Evolutionary conservation across 352 stramenopile genomes (phyloP), one percentile per base, ranked within the genome.

Genomic region (Blastocystis sp.): DNA sequence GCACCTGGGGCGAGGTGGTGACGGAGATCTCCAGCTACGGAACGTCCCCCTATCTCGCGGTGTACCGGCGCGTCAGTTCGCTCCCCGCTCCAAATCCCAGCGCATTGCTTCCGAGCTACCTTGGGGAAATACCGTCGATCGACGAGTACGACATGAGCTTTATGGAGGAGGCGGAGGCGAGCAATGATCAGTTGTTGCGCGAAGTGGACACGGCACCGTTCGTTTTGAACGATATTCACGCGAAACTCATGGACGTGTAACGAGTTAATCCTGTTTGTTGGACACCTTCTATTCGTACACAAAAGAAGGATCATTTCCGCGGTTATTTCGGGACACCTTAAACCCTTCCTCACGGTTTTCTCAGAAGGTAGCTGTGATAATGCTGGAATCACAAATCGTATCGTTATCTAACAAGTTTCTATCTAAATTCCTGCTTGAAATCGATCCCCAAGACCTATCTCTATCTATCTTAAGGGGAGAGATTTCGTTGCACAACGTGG

Each of bases 361-460:
- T 77, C 62, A 7, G 14, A 7, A 0, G 14, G 48, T 14, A 7
- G 5, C 14, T 56, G 48, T 56, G 48, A 14, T 7, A 59, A 84
- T 84, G 45, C 45, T 84, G 41, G 74, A 84, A 84, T 45, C 52
- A 34, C 45, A 62, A 19, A 84, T 84, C 52, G 56, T 70, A 23
- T 84, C 74, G 17, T 59, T 84, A 19, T 52, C 74, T 40, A 84
- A 84, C 69, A 84, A 84, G 53, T 84, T 67, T 45, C 56, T 84
- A 23, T 84, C 74, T 3, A 84, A 53, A 23, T 84, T 69, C 34
- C 40, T 84, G 7, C 45, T 45, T 45, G 74, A 62, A 9, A 53
- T 84, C n/a, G 53, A 84, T 70, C 74, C 74, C 17, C 45, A 28
- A 67, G 74, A 84, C 69, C 38, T 84, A 59, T 67, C 52, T 34